phyloP scores from a whole-genome alignment of 257 asterid genomes.

The Solanum okadae region DNA sequence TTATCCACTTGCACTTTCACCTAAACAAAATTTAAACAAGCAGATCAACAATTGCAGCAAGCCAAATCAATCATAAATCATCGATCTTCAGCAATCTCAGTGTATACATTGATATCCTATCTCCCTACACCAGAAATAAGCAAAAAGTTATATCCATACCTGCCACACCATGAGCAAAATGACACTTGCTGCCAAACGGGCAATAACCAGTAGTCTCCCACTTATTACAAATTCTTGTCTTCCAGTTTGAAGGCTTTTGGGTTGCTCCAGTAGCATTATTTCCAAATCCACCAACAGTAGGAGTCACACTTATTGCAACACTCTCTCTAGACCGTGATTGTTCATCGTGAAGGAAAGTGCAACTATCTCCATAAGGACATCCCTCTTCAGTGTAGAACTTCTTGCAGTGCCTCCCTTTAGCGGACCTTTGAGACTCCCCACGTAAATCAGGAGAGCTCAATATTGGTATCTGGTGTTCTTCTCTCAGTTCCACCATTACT shows the following conservation, averaged over 20 bases:
- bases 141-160: conserved; percentile 21
- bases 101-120: neutral
- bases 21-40: neutral
- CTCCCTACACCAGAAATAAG: neutral
- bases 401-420: conserved; percentile 73
- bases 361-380: conserved; percentile 78
- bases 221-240: conserved; percentile 78
- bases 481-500: conserved; percentile 37
- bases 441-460: conserved; percentile 36
- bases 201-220: conserved; percentile 83
- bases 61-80: neutral
- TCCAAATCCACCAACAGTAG: conserved; percentile 42
- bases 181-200: conserved; percentile 80
- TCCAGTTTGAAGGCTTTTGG: conserved; percentile 78
- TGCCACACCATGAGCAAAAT: conserved; percentile 74
- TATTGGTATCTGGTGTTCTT: conserved; percentile 61
- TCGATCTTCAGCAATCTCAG: neutral
- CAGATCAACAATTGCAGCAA: neutral
- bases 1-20: neutral
- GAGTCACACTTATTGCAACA: conserved; percentile 69
- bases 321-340: conserved; percentile 67
- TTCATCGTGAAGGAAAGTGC: conserved; percentile 75
- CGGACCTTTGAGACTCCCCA: conserved; percentile 60
- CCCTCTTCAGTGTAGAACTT: conserved; percentile 77
- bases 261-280: conserved; percentile 24